Base-by-base conservation (phyloP, 139 green algal species). In the Micromonas pusilla region DNA sequence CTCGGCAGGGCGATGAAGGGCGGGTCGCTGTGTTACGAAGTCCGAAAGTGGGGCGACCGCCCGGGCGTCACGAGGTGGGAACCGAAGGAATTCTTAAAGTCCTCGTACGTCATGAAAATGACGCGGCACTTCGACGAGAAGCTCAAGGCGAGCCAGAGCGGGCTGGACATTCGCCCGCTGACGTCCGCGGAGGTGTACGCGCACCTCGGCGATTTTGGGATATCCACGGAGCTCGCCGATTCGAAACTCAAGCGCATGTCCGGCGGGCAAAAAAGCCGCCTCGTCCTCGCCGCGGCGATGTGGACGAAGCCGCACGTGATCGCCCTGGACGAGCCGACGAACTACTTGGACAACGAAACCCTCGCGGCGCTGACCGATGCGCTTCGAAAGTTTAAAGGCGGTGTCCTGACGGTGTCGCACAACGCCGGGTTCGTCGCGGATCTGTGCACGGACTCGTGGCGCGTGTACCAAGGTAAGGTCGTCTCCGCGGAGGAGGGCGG, bases 281-380 rank as follows among this genome's bases (percentile, higher is more conserved):
- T 85, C 19, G 75, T 80, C 3, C 63, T 85, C 3, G 80, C 80
- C 1, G 80, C 77, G 76, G 65, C 77, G 39, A 80, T 80, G 80
- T 85, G 80, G 80, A 79, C 38, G 6, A 81, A 76, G 52, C 80
- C 80, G 37, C 80, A 83, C 73, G 38, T 83, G 30, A 66, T 83
- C 36, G 64, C 70, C 5, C 53, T 85, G 28, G 80, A 85, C 36
- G 80, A 85, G 70, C 80, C 80, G n/a, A 85, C 73, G 5, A 85
- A 85, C 70, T 80, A 85, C 76, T 26, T 85, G 23, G 80, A 85
- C 36, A 73, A 79, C 30, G 80, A 85, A 19, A 77, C 80, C 19
- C 60, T 85, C 1, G 34, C 26, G 16, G 76, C 66, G 2, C 68
- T 85, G 1, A 79, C 60, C 3, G 23, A 66, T 0, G 75, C 73